phyloP scores from a whole-genome alignment of 1,284 basidiomycete species.

The Trametes pubescens region DNA sequence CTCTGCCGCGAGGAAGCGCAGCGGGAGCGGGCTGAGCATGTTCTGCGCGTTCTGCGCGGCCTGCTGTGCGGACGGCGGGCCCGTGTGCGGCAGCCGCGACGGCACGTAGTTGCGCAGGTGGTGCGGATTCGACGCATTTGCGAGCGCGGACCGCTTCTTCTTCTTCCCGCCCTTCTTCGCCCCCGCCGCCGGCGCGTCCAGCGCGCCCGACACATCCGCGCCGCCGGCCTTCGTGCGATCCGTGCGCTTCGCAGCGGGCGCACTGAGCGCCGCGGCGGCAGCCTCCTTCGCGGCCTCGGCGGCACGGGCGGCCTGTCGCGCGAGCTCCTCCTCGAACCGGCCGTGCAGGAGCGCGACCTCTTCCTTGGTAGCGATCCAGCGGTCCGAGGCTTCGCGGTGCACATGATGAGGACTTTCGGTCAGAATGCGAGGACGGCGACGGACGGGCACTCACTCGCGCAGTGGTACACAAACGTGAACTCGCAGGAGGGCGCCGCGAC shows the following conservation, averaged over 20 bases:
- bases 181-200: conserved; percentile 22
- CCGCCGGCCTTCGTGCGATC: conserved; percentile 36
- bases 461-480: conserved; percentile 68
- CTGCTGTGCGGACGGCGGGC: conserved; percentile 49
- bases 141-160: conserved; percentile 87
- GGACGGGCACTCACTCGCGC: conserved; percentile 69
- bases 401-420: conserved; percentile 13
- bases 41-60: conserved; percentile 53
- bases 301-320: conserved; percentile 68
- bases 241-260: conserved; percentile 18
- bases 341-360: conserved; percentile 69
- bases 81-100: conserved; percentile 74
- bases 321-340: conserved; percentile 76
- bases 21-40: conserved; percentile 62
- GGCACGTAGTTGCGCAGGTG: conserved; percentile 90
- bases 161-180: conserved; percentile 67
- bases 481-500: conserved; percentile 51
- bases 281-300: conserved; percentile 60
- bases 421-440: conserved; percentile 31
- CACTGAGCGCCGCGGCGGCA: conserved; percentile 34
- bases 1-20: conserved; percentile 73
- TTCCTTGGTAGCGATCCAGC: conserved; percentile 68
- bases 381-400: conserved; percentile 64
- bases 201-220: conserved; percentile 31
- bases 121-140: conserved; percentile 91